phyloP scores from a whole-genome alignment of 108 stramenopile species.

The Mayamaea pseudoterrestris region DNA sequence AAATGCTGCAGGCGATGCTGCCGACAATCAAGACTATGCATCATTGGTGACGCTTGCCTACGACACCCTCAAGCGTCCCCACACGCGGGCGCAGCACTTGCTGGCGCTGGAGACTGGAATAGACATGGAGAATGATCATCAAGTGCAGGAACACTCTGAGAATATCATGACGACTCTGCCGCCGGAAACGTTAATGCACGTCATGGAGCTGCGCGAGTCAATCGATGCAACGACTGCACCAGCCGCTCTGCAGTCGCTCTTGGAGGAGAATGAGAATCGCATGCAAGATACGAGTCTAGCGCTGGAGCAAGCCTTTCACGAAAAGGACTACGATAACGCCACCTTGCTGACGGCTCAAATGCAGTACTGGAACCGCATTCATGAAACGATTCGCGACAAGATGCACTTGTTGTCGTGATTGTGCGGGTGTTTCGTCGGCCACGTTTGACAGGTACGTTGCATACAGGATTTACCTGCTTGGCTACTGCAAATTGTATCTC shows the following conservation, averaged over 20 bases:
- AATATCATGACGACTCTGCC: no score
- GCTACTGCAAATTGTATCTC: no score
- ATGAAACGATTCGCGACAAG: conserved; percentile 49
- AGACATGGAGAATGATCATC: no score
- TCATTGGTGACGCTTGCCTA: conserved; percentile 51
- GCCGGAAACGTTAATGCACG: conserved; percentile 27
- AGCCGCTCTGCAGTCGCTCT: conserved; percentile 23
- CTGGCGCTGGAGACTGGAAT: conserved; percentile 47
- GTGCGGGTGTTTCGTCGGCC: no score
- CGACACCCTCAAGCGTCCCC: conserved; percentile 32
- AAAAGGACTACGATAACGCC: conserved; percentile 23
- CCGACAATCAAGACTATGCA: conserved; percentile 14
- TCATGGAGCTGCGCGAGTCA: conserved; percentile 58
- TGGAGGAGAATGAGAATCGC: conserved; percentile 13
- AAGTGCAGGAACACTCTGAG: no score
- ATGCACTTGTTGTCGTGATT: no score
- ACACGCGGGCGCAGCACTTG: conserved; percentile 44
- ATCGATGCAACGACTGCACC: conserved; percentile 29
- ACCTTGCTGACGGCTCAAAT: conserved; percentile 36
- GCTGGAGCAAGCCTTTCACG: conserved; percentile 30
- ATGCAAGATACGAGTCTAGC: conserved; percentile 15
- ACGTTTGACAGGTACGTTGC: no score
- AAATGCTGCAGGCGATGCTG: conserved; percentile 3
- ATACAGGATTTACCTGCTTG: no score
- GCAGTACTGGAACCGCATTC: conserved; percentile 64